Conservation (phyloP, 176 grass and related monocot species). For the Puccinellia tenuiflora region DNA sequence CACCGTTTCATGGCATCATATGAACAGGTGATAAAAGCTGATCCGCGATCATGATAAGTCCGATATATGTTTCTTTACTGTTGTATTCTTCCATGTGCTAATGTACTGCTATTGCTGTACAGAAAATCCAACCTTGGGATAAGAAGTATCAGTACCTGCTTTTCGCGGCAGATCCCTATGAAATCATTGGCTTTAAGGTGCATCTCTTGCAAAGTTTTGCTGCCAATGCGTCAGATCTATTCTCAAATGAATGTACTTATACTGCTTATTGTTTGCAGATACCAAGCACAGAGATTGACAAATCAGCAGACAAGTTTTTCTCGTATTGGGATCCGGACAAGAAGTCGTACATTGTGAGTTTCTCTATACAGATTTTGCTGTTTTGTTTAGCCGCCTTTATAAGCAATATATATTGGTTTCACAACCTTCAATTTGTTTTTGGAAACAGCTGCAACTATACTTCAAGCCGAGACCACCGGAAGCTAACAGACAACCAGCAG, state of each 20-base stretch:
- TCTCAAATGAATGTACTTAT: background rate
- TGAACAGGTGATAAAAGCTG: conserved; percentile 74
- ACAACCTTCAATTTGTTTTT: background rate
- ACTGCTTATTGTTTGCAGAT: conserved; percentile 38
- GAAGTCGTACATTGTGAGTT: conserved; percentile 75
- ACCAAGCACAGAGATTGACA: conserved; percentile 93
- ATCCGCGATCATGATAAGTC: background rate
- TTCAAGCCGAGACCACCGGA: conserved; percentile 81
- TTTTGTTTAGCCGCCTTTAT: background rate
- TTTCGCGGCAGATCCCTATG: conserved; percentile 91
- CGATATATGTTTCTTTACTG: background rate
- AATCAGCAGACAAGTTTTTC: conserved; percentile 82
- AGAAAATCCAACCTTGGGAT: conserved; percentile 88
- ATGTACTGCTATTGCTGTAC: conserved; percentile 11
- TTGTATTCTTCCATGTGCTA: conserved; percentile 9
- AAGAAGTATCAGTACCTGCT: conserved; percentile 90
- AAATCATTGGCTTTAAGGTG: conserved; percentile 87
- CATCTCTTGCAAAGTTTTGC: background rate
- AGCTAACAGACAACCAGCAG: conserved; percentile 57
- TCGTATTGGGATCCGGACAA: conserved; percentile 97
- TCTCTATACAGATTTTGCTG: background rate
- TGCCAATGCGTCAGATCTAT: conserved; percentile 5
- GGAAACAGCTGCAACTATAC: conserved; percentile 73
- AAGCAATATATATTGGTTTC: background rate
- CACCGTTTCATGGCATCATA: conserved; percentile 98